Evolutionary conservation across 192 early-diverging fungal genomes (phyloP), one percentile per base, ranked within the genome.

Genomic region (Coemansia sp.): DNA sequence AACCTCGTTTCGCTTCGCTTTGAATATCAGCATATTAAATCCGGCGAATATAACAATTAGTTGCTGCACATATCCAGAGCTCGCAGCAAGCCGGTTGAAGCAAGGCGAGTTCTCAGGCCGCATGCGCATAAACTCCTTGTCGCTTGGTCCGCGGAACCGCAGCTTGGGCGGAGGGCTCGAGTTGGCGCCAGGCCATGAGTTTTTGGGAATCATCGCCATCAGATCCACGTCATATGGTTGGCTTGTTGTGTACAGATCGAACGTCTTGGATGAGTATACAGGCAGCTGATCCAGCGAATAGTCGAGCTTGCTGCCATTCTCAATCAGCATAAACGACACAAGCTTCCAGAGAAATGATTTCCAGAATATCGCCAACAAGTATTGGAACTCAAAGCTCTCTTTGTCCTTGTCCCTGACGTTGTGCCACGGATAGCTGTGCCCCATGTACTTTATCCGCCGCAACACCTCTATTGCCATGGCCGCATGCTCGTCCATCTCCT

Each of bases 201-300:
- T 40, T 18, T 43, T 49, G 7, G 76, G 76, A n/a, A 78, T 62
- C 76, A 78, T 69, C 22, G 61, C 71, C 71, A 73, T 66, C 76
- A 78, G 64, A 54, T 78, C 76, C 19, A 73, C 71, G 48, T 69
- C 67, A 49, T 78, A 78, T 22, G 67, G 54, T 49, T 46, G 39
- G 18, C 61, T 46, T 7, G 52, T 40, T 11, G 74, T 76, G 65
- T 76, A 76, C 63, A 76, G 57, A 37, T 81, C 78, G 42, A 68
- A 81, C n/a, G 78, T 70, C 65, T 73, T 69, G 16, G 78, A 81
- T 18, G 78, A 76, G 67, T 81, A 81, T n/a, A 26, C 71, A 0
- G 78, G 78, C 56, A 81, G 39, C 1, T 13, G 48, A 5, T 73
- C 74, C 52, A 81, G 62, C 19, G 41, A 63, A 8, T 18, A 2